These are phyloP conservation scores for Paracorniculantispora psalliotae DNA, from an alignment of 2,329 filamentous ascomycete genomes.

Conservation along the genomic window DNA sequence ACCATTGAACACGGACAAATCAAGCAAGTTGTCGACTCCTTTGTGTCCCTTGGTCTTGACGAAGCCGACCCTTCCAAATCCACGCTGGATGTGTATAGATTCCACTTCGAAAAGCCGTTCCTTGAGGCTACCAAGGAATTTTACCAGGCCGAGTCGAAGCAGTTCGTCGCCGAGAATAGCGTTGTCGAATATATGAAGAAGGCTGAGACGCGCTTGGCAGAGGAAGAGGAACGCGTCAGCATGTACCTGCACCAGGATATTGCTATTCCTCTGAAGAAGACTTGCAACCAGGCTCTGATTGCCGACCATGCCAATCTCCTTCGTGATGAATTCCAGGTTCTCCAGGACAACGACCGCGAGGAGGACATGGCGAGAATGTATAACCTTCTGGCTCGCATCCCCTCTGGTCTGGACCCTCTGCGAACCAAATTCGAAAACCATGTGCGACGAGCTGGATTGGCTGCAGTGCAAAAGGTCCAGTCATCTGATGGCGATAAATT, in stretches of 20 bases:
- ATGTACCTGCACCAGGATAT: constrained; percentile 93
- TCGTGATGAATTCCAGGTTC: constrained; percentile 89
- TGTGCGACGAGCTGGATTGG: constrained; percentile 81
- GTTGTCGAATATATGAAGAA: constrained; percentile 99
- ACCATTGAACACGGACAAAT: constrained; percentile 97
- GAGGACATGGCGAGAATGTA: constrained; percentile 98
- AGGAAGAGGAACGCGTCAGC: constrained; percentile 90
- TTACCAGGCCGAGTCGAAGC: constrained; percentile 87
- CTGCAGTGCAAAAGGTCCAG: constrained; percentile 86
- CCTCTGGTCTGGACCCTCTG: constrained; percentile 85
- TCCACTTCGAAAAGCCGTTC: constrained; percentile 90
- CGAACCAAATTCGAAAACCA: constrained; percentile 85
- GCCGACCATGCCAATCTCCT: constrained; percentile 81
- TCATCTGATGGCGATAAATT: constrained; percentile 80
- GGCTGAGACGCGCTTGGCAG: constrained; percentile 79
- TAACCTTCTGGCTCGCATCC: constrained; percentile 79
- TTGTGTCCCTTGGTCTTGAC: constrained; percentile 89
- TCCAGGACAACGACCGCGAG: constrained; percentile 89
- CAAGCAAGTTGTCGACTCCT: constrained; percentile 94
- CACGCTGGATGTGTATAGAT: constrained; percentile 90
- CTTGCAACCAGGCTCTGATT: constrained; percentile 85
- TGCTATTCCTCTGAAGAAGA: constrained; percentile 73
- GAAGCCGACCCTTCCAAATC: constrained; percentile 90
- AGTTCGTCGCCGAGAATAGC: constrained; percentile 93
- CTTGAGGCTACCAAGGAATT: constrained; percentile 77